Evolutionary conservation across 2,329 filamentous ascomycete genomes (phyloP), one percentile per base, ranked within the genome.

Genomic region (Arachnopeziza araneosa): DNA sequence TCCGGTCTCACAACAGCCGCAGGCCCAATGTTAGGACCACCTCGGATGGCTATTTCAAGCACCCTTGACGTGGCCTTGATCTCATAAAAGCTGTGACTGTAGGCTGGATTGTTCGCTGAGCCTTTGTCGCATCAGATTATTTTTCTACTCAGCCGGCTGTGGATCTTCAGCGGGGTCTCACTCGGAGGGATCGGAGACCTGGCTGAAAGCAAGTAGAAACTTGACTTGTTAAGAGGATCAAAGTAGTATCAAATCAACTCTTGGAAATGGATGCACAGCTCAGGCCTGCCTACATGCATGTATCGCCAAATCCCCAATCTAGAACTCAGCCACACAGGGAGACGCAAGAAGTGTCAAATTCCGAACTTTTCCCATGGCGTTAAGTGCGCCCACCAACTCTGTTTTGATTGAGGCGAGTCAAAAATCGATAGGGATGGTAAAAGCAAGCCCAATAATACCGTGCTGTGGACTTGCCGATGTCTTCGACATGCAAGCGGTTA

Each of bases 311-410:
- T 52, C 60, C 56, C 52, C 50, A 51, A 56, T 60, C 59, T 60
- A 61, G 59, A 63, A 60, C 63, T 63, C 63, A 61, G 63, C 63
- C 36, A 44, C 63, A 65, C 61, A 54, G 54, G 52, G 54, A 56
- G 60, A 55, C 59, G 59, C 62, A 61, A 55, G 36, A 17, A 44
- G 36, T 44, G 36, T 44, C 36, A 44, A 44, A 12, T 44, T 44
- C 36, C 17, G 17, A 44, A 5, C 6, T 44, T 19, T 14, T 30
- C 17, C 17, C 36, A 44, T 8, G 23, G 51, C 26, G 52, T 26
- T 50, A 53, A 50, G 26, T n/a, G 52, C 57, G 52, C 26, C 26
- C 26, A 30, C 52, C 54, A 55, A 55, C 26, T 26, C 24, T 23
- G 26, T 53, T 22, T 21, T 17, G 22, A 53, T 24, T 24, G 22